Conservation (phyloP, 1,139 yeast genomes). For the Suhomyces guaymorum region DNA sequence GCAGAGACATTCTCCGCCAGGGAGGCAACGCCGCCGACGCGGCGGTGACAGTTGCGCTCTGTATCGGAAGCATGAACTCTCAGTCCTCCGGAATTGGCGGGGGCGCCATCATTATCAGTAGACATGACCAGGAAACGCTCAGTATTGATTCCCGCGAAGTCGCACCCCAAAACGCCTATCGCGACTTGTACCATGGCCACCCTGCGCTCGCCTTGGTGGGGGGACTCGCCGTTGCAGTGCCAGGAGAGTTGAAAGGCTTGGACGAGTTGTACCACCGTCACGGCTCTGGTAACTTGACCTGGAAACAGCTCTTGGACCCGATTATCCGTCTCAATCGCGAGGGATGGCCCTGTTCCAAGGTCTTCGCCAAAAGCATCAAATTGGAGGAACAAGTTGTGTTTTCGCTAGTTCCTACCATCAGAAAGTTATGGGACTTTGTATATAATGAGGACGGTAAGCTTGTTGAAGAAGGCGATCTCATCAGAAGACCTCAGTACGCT, state of each 20-base stretch:
- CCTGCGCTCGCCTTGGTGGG: slow-evolving; percentile 61
- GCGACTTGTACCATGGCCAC: slow-evolving; percentile 63
- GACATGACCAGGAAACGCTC: slow-evolving; percentile 47
- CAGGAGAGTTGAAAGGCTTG: slow-evolving; percentile 87
- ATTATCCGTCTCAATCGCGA: slow-evolving; percentile 64
- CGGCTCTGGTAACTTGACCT: slow-evolving; percentile 68
- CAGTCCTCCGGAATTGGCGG: slow-evolving; percentile 94
- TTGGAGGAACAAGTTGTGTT: slow-evolving; percentile 30
- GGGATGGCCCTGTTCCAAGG: slow-evolving; percentile 64
- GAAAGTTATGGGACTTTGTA: slow-evolving; percentile 58
- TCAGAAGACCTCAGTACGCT: slow-evolving; percentile 63
- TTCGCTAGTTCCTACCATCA: slow-evolving; percentile 26
- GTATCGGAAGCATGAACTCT: slow-evolving; percentile 82
- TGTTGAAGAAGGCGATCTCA: slow-evolving; percentile 55
- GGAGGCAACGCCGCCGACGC: slow-evolving; percentile 92
- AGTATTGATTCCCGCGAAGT: slow-evolving; percentile 84
- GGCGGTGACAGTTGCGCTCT: slow-evolving; percentile 82
- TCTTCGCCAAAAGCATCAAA: slow-evolving; percentile 40
- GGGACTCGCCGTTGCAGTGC: slow-evolving; percentile 82
- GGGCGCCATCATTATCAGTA: slow-evolving; percentile 74
- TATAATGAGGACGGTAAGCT: slow-evolving; percentile 37
- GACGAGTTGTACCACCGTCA: slow-evolving; percentile 58
- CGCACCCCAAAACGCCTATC: slow-evolving; percentile 66
- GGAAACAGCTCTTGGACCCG: slow-evolving; percentile 78
- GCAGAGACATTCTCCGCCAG: slow-evolving; percentile 56